A percentile compares a stretch with the other conserved stretches of the same genome.
Conservation (phyloP, 441 rosid species). For the Manihot esculenta region DNA sequence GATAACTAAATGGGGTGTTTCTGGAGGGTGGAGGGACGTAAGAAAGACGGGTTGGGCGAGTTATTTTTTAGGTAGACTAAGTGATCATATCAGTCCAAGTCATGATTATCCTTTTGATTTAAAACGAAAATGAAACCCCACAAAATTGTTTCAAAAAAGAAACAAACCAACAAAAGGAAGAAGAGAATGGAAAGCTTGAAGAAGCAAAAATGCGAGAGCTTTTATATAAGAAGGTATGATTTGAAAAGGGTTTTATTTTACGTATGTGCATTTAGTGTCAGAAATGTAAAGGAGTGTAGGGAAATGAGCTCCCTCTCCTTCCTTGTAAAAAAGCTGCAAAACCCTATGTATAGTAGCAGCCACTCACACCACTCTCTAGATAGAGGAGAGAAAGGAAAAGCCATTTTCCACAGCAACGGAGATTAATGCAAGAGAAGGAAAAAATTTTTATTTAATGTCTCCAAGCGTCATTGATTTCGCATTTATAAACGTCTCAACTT, state of each 20-base stretch:
- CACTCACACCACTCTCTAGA: neutral
- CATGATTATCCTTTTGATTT: constrained; percentile 7
- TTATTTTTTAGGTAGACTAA: constrained; percentile 23
- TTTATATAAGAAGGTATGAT: neutral
- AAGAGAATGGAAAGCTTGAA: neutral
- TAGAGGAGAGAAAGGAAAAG: neutral
- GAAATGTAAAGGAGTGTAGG: neutral
- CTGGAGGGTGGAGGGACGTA: constrained; percentile 38
- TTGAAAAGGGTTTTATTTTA: neutral
- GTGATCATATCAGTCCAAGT: constrained; percentile 5
- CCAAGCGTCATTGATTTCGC: neutral
- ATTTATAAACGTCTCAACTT: neutral
- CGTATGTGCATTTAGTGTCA: neutral
- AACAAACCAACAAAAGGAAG: neutral
- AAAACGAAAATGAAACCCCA: neutral
- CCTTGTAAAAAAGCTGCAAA: constrained; percentile 2
- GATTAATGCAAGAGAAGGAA: neutral
- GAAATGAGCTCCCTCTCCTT: neutral
- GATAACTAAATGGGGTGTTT: constrained; percentile 6
- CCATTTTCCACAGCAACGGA: neutral
- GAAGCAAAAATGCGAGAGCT: no score
- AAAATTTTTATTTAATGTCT: no score
- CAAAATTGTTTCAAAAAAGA: neutral
- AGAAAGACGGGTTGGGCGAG: constrained; percentile 19
- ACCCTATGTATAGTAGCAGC: neutral